A percentile compares a stretch with the other conserved stretches of the same genome.
Conservation (phyloP, 2,329 filamentous ascomycete species). For the Clarireedia monteithiana region DNA sequence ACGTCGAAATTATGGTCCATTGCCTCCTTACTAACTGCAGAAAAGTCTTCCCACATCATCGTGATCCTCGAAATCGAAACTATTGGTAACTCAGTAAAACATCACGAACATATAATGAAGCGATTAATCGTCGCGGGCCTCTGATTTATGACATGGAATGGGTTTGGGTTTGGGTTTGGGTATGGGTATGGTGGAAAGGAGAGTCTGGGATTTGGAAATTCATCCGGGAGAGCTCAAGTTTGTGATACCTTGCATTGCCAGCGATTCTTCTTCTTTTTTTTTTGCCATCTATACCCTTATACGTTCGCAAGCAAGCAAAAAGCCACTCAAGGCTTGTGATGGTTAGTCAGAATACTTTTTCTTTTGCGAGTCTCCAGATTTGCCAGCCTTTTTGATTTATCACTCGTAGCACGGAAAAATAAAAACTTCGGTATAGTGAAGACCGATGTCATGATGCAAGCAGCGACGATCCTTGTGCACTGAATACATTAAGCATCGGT, state of each 20-base stretch:
- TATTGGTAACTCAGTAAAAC: not conserved
- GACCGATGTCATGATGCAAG: slow-evolving; percentile 11
- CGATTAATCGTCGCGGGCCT: not conserved
- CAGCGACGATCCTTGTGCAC: not conserved
- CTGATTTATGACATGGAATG: not conserved
- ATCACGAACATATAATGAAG: too few species aligned
- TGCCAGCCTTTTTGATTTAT: not conserved
- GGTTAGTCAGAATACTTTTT: not conserved
- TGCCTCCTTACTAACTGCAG: slow-evolving; percentile 5
- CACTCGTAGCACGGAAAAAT: slow-evolving; percentile 13
- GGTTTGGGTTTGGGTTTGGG: not conserved
- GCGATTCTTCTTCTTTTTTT: not conserved
- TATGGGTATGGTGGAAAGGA: not conserved
- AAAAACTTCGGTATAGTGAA: slow-evolving; percentile 12
- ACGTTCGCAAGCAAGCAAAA: not conserved
- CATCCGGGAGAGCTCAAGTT: not conserved
- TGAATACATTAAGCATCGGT: not conserved
- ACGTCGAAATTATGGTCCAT: slow-evolving; percentile 10
- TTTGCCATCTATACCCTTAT: slow-evolving; percentile 6
- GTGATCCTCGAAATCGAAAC: not conserved
- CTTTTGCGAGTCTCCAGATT: not conserved
- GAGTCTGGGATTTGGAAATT: not conserved
- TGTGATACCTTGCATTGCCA: slow-evolving; percentile 5
- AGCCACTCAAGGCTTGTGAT: not conserved
- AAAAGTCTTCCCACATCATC: not conserved